Evolutionary conservation across 176 grass and related monocot species (phyloP).

Genomic region (Otatea glauca): DNA sequence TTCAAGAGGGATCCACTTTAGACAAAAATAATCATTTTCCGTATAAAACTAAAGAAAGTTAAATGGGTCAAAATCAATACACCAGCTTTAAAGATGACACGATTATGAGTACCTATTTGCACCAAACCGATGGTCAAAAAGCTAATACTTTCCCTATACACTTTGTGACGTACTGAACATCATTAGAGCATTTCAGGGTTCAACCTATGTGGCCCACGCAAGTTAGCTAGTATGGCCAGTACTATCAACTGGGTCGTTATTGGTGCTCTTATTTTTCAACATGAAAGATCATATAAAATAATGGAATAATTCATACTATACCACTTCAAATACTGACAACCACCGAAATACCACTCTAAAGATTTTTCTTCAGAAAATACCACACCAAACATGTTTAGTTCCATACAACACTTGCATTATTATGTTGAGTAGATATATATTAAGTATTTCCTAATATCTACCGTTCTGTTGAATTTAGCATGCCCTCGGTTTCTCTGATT

Average conservation of each 20-base stretch:
- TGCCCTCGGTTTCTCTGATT: too few relatives aligned
- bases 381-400: too few relatives aligned
- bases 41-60: slow-evolving; percentile 41
- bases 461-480: too few relatives aligned
- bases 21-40: slow-evolving; percentile 36
- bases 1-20: slow-evolving; percentile 39
- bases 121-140: slow-evolving; percentile 46
- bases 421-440: too few relatives aligned
- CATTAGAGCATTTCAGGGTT: slow-evolving; percentile 37
- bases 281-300: slow-evolving; percentile 21
- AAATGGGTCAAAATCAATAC: slow-evolving; percentile 40
- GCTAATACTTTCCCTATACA: not conserved
- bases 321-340: too few relatives aligned
- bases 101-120: slow-evolving; percentile 40
- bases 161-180: slow-evolving; percentile 35
- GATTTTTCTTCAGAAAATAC: too few relatives aligned
- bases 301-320: too few relatives aligned
- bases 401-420: too few relatives aligned
- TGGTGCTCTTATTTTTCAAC: slow-evolving; percentile 23
- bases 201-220: slow-evolving; percentile 29
- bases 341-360: too few relatives aligned
- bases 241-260: not conserved
- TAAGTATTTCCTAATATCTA: too few relatives aligned
- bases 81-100: slow-evolving; percentile 41
- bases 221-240: slow-evolving; percentile 19